These are phyloP conservation scores for Pisolithus thermaeus DNA, from an alignment of 1,284 basidiomycete genomes.

Conservation along the genomic window DNA sequence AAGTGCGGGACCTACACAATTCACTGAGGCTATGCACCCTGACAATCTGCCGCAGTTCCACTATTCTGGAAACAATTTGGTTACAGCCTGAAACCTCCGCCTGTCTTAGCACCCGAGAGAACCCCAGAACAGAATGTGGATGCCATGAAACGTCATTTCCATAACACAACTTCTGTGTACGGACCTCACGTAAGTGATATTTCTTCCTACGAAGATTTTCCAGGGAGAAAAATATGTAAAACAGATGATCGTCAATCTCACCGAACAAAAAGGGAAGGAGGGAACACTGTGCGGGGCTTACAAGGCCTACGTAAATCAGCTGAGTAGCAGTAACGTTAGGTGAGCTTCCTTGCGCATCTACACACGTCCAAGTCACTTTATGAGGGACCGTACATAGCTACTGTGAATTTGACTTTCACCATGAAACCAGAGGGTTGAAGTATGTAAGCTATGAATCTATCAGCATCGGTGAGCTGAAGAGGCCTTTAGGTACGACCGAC, in stretches of 20 bases:
- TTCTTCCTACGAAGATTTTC: slow-evolving; percentile 2
- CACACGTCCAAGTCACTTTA: no score
- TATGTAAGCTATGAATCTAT: slow-evolving; percentile 33
- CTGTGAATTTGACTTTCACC: slow-evolving; percentile 85
- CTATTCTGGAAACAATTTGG: slow-evolving; percentile 87
- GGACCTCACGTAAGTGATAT: slow-evolving; percentile 61
- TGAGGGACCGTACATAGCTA: slow-evolving; percentile 36
- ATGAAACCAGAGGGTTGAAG: slow-evolving; percentile 88
- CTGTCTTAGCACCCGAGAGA: slow-evolving; percentile 67
- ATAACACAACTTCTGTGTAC: slow-evolving; percentile 62
- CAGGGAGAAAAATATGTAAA: neutral
- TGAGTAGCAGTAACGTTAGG: slow-evolving; percentile 61
- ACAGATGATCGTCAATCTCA: slow-evolving; percentile 84
- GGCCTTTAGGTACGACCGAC: slow-evolving; percentile 74
- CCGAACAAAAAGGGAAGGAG: slow-evolving; percentile 89
- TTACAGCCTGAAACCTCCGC: slow-evolving; percentile 84
- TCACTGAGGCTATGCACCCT: slow-evolving; percentile 1
- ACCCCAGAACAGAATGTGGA: slow-evolving; percentile 70
- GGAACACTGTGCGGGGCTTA: slow-evolving; percentile 76
- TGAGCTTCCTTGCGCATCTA: slow-evolving; percentile 21
- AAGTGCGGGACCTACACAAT: slow-evolving; percentile 41
- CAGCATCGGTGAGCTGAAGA: slow-evolving; percentile 7
- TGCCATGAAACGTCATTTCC: slow-evolving; percentile 72
- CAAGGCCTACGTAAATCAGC: slow-evolving; percentile 57
- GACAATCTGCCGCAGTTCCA: slow-evolving; percentile 52